A percentile compares a stretch with the other conserved stretches of the same genome.
Evolutionary conservation across 805 yeast genomes (phyloP).

Genomic region (Schwanniomyces yamadae): DNA sequence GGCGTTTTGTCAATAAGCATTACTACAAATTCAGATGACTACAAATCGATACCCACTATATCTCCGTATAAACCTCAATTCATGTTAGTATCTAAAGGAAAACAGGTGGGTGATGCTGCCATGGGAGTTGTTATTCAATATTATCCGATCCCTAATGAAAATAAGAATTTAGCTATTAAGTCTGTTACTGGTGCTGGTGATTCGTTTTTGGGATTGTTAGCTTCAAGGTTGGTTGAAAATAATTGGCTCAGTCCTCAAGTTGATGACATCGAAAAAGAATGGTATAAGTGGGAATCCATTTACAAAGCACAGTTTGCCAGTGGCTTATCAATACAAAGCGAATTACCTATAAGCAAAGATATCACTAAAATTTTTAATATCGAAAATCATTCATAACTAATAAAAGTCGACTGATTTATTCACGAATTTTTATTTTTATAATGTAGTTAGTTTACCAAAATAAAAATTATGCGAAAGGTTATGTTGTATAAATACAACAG

Average conservation of each 20-base stretch:
- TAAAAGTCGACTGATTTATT: no score
- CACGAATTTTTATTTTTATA: no score
- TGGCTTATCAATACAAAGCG: constrained; percentile 25
- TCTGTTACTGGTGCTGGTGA: constrained; percentile 93
- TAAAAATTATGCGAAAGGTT: no score
- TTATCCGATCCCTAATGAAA: constrained; percentile 44
- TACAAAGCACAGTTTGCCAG: constrained; percentile 42
- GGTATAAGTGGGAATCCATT: constrained; percentile 36
- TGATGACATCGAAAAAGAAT: constrained; percentile 30
- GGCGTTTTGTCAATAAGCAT: constrained; percentile 52
- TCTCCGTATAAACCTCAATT: constrained; percentile 25
- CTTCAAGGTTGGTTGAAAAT: constrained; percentile 28
- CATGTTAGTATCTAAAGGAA: constrained; percentile 21
- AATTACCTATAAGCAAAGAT: constrained; percentile 25
- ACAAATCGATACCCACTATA: constrained; percentile 33
- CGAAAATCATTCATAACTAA: no score
- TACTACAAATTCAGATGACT: constrained; percentile 31
- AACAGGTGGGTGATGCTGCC: constrained; percentile 10
- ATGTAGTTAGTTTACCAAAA: no score
- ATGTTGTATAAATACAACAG: no score
- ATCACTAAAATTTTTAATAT: no score
- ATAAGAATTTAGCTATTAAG: constrained; percentile 32
- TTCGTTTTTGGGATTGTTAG: constrained; percentile 65
- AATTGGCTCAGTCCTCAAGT: constrained; percentile 28
- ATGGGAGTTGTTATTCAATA: constrained; percentile 65